Base-by-base conservation (phyloP, 306 rosid species). In the Quercus aquifolioides region DNA sequence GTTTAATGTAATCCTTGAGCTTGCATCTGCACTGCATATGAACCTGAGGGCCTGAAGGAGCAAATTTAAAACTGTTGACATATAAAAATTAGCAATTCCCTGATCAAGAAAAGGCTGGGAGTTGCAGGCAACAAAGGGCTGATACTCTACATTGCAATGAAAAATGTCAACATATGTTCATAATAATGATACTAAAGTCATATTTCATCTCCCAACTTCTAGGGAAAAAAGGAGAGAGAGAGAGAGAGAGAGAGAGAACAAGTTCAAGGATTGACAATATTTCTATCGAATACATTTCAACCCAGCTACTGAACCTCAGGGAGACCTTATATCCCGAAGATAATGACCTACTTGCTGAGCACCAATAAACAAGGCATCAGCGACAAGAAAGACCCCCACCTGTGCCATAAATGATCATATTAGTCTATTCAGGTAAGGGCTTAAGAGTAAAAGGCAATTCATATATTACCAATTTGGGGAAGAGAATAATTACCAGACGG, bases 341-440 rank as follows among this genome's bases (percentile, higher is more conserved):
- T 93, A 95, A 60, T 43, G 91, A 63, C 89, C 82, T 7, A 89
- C 52, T 85, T 88, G 94, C 88, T 89, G 99, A 79, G 90, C 92
- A 54, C 96, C 96, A 1, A 95, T 28, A 80, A 82, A 88, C 79
- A 95, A 80, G 43, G 96, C 98, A 73, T 95, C 99, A 5, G 76
- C 94, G 51, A 46, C 69, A 6, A 95, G 81, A 80, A 95, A 52
- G 70, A 95, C 70, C 83, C 94, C 97, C 65, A 93, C 30, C 99
- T 93, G 84, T 26, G 60, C 80, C 83, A 79, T 74, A 79, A 58
- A 78, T 21, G 70, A 71, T 73, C 76, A 74, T 51, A 70, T 74
- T 49, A 49, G 54, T 31, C 38, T 19, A 72, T 52, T 9, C 60
- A 76, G 71, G 68, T 31, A 10, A 46, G 65, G 35, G n/a, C 52